phyloP scores from a whole-genome alignment of 371 early-diverging fungal genomes.

The Mucor piriformis region DNA sequence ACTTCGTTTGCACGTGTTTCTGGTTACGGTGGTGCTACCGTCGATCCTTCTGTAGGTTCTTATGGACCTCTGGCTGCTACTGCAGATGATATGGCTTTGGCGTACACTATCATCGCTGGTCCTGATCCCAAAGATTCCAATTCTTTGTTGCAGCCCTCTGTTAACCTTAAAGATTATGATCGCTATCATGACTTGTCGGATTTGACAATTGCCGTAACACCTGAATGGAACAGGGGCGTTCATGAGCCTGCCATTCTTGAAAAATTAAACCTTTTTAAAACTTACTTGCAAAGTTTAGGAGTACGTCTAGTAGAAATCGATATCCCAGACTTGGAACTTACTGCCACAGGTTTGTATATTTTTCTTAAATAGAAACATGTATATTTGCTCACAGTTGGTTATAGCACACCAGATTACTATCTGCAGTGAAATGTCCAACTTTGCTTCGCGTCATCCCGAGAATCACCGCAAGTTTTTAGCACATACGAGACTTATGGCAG shows the following conservation, averaged over 20 bases:
- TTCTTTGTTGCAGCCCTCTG: slow-evolving; percentile 24
- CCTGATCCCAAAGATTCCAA: slow-evolving; percentile 46
- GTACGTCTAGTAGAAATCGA: slow-evolving; percentile 65
- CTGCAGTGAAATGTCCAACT: slow-evolving; percentile 60
- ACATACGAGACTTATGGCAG: slow-evolving; percentile 41
- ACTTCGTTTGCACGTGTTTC: slow-evolving; percentile 70
- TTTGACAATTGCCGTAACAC: slow-evolving; percentile 30
- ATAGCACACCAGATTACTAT: slow-evolving; percentile 71
- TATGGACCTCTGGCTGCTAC: slow-evolving; percentile 70
- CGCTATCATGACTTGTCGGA: slow-evolving; percentile 28
- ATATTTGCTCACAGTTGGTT: not conserved
- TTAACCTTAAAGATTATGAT: slow-evolving; percentile 27
- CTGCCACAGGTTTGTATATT: slow-evolving; percentile 29
- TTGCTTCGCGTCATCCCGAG: slow-evolving; percentile 26
- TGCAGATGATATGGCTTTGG: slow-evolving; percentile 64
- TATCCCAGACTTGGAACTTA: slow-evolving; percentile 66
- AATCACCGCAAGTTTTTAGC: slow-evolving; percentile 28
- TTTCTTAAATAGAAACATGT: not conserved
- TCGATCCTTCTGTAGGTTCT: slow-evolving; percentile 59
- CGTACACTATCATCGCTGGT: slow-evolving; percentile 68
- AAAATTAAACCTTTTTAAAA: slow-evolving; percentile 43
- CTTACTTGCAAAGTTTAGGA: slow-evolving; percentile 49
- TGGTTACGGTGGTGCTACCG: slow-evolving; percentile 43
- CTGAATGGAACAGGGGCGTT: slow-evolving; percentile 22
- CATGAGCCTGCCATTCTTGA: slow-evolving; percentile 48